These are phyloP conservation scores for Teratosphaeria gauchensis DNA, from an alignment of 2,329 filamentous ascomycete genomes.

Conservation along the genomic window DNA sequence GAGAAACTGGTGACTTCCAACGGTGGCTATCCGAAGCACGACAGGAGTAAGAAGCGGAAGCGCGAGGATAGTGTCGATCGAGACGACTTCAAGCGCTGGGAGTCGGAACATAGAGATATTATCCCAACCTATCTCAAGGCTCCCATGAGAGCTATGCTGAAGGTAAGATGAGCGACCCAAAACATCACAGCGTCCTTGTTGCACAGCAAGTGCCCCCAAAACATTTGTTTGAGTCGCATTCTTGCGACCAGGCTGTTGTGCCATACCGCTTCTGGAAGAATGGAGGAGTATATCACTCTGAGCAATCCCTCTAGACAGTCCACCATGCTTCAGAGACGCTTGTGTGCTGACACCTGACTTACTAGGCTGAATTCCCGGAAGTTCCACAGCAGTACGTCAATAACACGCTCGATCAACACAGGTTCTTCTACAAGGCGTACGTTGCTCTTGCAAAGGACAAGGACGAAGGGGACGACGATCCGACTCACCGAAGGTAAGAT, in stretches of 20 bases:
- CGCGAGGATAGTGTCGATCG: slow-evolving; percentile 17
- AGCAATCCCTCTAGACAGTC: background rate
- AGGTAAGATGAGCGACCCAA: slow-evolving; percentile 7
- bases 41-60: slow-evolving; percentile 22
- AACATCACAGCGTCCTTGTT: background rate
- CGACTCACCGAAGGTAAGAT: slow-evolving; percentile 1
- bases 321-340: background rate
- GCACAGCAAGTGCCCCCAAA: no score
- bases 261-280: no score
- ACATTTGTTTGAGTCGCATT: no score
- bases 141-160: slow-evolving; percentile 23
- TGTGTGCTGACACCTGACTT: background rate
- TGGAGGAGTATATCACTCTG: no score
- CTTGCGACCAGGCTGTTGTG: no score
- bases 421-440: slow-evolving; percentile 32
- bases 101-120: slow-evolving; percentile 11
- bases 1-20: slow-evolving; percentile 17
- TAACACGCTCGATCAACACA: slow-evolving; percentile 18
- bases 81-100: slow-evolving; percentile 14
- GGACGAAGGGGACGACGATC: slow-evolving; percentile 8
- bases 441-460: slow-evolving; percentile 21
- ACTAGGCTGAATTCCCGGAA: slow-evolving; percentile 29
- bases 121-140: slow-evolving; percentile 7
- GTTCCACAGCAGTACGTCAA: slow-evolving; percentile 29
- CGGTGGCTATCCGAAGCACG: slow-evolving; percentile 20